phyloP scores from a whole-genome alignment of 805 yeast genomes.

The Saturnispora quitensis region DNA sequence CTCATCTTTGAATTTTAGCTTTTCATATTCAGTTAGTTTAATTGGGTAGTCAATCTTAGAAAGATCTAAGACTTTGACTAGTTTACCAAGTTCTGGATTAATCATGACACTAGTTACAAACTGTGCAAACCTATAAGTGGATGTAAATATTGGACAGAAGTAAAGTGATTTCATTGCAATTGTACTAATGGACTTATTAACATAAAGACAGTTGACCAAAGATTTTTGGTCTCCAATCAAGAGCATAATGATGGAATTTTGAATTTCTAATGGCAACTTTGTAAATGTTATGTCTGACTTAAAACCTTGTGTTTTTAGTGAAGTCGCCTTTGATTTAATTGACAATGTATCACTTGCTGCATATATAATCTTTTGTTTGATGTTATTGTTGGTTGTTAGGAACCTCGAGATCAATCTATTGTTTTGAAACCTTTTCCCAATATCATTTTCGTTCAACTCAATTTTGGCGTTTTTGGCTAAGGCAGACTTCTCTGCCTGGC shows the following conservation, averaged over 20 bases:
- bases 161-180: conserved; percentile 50
- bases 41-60: conserved; percentile 40
- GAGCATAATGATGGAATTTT: conserved; percentile 28
- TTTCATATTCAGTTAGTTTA: conserved; percentile 16
- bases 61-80: conserved; percentile 51
- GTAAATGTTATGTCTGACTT: conserved; percentile 8
- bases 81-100: conserved; percentile 44
- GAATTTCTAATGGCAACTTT: conserved; percentile 37
- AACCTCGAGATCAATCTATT: conserved; percentile 28
- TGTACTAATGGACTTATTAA: conserved; percentile 40
- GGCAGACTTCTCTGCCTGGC: background rate
- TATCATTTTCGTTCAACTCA: conserved; percentile 12
- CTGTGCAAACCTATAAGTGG: conserved; percentile 76
- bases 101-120: conserved; percentile 59
- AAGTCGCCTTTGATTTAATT: conserved; percentile 23
- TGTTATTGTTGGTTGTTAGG: conserved; percentile 27
- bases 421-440: conserved; percentile 6
- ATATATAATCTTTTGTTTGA: conserved; percentile 23
- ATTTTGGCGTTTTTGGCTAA: background rate
- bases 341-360: conserved; percentile 38
- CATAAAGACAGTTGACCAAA: conserved; percentile 39
- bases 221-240: conserved; percentile 32
- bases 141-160: conserved; percentile 42
- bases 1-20: conserved; percentile 13
- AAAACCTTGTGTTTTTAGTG: conserved; percentile 3